These are phyloP conservation scores for Colletotrichum ledebouriae DNA, from an alignment of 2,329 filamentous ascomycete genomes.

Conservation along the genomic window DNA sequence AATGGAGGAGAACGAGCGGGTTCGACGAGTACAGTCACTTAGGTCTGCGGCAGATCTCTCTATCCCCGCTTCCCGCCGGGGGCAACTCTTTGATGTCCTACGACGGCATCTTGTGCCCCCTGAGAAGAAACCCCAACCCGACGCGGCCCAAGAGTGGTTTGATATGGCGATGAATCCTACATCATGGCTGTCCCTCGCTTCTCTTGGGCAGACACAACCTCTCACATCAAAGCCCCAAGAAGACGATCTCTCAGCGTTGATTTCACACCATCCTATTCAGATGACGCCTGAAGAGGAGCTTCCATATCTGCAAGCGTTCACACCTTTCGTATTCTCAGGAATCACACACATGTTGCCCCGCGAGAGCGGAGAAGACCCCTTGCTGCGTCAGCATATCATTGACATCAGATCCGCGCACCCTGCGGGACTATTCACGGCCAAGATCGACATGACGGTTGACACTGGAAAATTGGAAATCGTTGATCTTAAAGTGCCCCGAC, in stretches of 20 bases:
- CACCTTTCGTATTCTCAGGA: conserved; percentile 73
- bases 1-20: conserved; percentile 69
- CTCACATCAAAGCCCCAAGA: conserved; percentile 47
- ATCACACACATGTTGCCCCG: conserved; percentile 61
- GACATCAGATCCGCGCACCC: conserved; percentile 61
- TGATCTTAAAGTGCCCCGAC: conserved; percentile 64
- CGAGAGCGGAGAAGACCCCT: conserved; percentile 46
- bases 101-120: conserved; percentile 57
- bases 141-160: conserved; percentile 58
- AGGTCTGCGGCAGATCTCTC: conserved; percentile 49
- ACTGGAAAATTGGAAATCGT: conserved; percentile 64
- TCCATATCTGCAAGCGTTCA: conserved; percentile 79
- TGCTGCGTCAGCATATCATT: conserved; percentile 69
- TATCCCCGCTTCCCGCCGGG: conserved; percentile 51
- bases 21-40: conserved; percentile 58
- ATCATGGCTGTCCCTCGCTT: conserved; percentile 65
- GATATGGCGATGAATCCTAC: conserved; percentile 65
- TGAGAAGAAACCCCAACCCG: conserved; percentile 48
- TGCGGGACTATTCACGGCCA: conserved; percentile 69
- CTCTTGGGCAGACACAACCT: conserved; percentile 48
- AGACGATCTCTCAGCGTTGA: conserved; percentile 55
- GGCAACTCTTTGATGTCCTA: conserved; percentile 57
- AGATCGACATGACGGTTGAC: conserved; percentile 70
- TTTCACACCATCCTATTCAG: conserved; percentile 75
- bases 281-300: conserved; percentile 75